Conservation (phyloP, 1,284 basidiomycete species). For the Sanghuangporus sanghuang region DNA sequence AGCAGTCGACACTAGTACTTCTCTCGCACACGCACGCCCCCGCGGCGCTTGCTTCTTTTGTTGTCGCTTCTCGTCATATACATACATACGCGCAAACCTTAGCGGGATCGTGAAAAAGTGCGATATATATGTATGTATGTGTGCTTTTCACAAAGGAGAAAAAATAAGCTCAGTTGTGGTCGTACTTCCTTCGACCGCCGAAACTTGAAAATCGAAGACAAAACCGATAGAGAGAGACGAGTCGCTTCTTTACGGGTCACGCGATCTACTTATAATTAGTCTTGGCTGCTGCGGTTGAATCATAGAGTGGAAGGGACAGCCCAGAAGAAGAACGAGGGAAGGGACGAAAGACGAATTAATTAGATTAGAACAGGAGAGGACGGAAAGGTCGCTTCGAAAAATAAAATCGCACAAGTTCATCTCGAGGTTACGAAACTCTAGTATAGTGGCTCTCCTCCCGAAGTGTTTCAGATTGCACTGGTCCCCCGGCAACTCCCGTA, state of each 20-base stretch:
- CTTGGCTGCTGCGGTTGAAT: no score
- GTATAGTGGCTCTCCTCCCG: no score
- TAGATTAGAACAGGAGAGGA: background rate
- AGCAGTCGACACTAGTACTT: background rate
- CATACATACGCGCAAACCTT: background rate
- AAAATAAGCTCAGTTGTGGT: no score
- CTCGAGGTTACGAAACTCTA: background rate
- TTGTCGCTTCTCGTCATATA: background rate
- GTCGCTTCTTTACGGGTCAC: no score
- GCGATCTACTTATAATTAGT: no score
- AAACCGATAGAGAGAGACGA: no score
- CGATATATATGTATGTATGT: background rate
- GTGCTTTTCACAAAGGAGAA: background rate
- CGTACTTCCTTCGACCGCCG: no score
- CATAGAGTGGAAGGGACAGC: background rate
- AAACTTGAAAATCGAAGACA: no score
- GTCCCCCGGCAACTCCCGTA: constrained; percentile 2
- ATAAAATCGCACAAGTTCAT: background rate
- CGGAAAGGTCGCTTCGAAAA: background rate
- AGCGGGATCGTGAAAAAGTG: background rate
- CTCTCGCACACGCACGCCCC: background rate
- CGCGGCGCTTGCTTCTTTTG: background rate
- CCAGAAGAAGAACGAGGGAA: background rate
- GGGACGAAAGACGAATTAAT: background rate
- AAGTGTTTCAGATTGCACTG: constrained; percentile 15